Percentiles rank a stretch among this genome's conserved stretches.
Evolutionary conservation across 345 rosid genomes (phyloP).

Genomic region (Dipteronia dyeriana): DNA sequence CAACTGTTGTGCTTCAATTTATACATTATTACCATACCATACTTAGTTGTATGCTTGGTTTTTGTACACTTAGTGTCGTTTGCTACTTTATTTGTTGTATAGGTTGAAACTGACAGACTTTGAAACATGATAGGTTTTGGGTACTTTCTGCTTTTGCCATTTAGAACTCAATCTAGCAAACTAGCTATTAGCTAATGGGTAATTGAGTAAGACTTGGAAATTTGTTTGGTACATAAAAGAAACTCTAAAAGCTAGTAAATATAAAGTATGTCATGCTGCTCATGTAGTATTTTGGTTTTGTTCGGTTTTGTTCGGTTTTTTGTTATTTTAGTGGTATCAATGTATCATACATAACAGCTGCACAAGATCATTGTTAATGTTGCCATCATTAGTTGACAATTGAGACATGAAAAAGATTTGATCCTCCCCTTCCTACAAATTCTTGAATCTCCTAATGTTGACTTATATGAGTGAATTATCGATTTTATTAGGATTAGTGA

Average conservation of each 20-base stretch:
- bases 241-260: background rate
- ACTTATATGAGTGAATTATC: no score
- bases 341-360: no score
- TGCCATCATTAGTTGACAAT: background rate
- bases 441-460: no score
- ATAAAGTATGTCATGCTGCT: background rate
- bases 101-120: no score
- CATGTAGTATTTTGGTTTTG: background rate
- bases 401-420: background rate
- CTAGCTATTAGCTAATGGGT: background rate
- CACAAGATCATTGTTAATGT: background rate
- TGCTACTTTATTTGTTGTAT: no score
- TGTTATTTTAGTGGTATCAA: background rate
- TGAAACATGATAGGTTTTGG: background rate
- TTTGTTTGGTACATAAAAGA: background rate
- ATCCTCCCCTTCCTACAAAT: background rate
- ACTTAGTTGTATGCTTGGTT: no score
- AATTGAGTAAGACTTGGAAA: background rate
- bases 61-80: no score
- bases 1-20: background rate
- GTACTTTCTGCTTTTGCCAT: background rate
- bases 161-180: background rate
- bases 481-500: no score
- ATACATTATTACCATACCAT: no score
- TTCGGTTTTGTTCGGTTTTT: background rate